Evolutionary conservation across 306 rosid genomes (phyloP).

Genomic region (Gastrolobium bilobum): DNA sequence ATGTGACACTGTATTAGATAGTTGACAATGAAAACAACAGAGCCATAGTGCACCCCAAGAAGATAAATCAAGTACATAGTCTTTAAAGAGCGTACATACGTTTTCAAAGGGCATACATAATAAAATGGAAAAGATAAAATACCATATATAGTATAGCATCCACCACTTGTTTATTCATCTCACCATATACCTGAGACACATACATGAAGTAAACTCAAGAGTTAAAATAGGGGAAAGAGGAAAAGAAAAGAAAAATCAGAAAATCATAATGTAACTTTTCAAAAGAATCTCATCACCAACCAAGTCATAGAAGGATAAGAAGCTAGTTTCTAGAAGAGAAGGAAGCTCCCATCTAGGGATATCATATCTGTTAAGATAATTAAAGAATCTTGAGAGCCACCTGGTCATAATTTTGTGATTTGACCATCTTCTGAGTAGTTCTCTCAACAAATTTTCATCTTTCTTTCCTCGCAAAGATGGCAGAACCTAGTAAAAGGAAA

Average conservation of each 20-base stretch:
- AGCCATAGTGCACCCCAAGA: neutral
- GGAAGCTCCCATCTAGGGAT: slow-evolving; percentile 65
- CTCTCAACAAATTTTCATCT: slow-evolving; percentile 73
- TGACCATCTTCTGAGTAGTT: slow-evolving; percentile 83
- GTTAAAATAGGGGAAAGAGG: neutral
- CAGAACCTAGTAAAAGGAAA: slow-evolving; percentile 63
- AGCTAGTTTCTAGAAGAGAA: slow-evolving; percentile 70
- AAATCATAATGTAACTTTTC: neutral
- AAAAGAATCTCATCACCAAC: slow-evolving; percentile 53
- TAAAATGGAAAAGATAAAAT: slow-evolving; percentile 9
- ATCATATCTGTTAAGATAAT: slow-evolving; percentile 67
- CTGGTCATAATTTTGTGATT: slow-evolving; percentile 78
- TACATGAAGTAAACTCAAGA: neutral
- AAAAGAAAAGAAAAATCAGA: neutral
- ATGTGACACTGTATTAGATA: slow-evolving; percentile 2
- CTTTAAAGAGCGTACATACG: neutral
- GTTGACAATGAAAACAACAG: neutral
- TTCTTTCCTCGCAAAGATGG: slow-evolving; percentile 80
- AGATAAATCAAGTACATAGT: neutral
- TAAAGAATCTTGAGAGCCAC: slow-evolving; percentile 76
- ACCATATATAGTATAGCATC: slow-evolving; percentile 80
- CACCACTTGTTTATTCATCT: slow-evolving; percentile 68
- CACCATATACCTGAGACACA: slow-evolving; percentile 69
- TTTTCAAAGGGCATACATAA: no score
- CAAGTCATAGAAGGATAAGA: slow-evolving; percentile 71